A percentile compares a stretch with the other conserved stretches of the same genome.
Evolutionary conservation across 805 yeast genomes (phyloP).

Genomic region (Zygosaccharomyces kombuchaensis): DNA sequence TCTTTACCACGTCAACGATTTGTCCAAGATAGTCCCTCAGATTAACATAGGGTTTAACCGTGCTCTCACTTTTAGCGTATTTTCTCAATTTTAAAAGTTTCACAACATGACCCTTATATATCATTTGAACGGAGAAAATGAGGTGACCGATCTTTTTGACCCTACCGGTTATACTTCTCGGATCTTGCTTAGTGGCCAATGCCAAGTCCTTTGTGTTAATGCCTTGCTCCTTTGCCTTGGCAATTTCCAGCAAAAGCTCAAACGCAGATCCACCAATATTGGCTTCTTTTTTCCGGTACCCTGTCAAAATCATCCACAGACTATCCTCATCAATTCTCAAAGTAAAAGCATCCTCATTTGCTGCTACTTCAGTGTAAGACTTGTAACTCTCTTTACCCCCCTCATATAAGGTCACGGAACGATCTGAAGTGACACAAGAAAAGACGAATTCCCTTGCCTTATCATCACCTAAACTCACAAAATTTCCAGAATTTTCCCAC

Average conservation of each 20-base stretch:
- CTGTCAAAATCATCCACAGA: slow-evolving; percentile 56
- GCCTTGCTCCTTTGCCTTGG: slow-evolving; percentile 52
- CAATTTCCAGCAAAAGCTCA: slow-evolving; percentile 54
- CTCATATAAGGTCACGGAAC: slow-evolving; percentile 16
- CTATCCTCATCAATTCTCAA: slow-evolving; percentile 45
- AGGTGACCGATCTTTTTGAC: slow-evolving; percentile 51
- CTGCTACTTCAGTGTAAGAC: slow-evolving; percentile 4
- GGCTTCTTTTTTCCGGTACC: slow-evolving; percentile 47
- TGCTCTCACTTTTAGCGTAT: slow-evolving; percentile 34
- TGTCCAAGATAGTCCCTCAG: slow-evolving; percentile 29
- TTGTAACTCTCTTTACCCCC: slow-evolving; percentile 7
- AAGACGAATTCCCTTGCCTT: slow-evolving; percentile 21
- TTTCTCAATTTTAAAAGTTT: slow-evolving; percentile 49
- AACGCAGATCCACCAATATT: slow-evolving; percentile 53
- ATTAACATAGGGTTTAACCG: slow-evolving; percentile 22
- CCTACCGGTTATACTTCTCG: slow-evolving; percentile 63
- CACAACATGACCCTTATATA: slow-evolving; percentile 48
- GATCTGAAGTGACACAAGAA: slow-evolving; percentile 16
- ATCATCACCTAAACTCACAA: slow-evolving; percentile 9
- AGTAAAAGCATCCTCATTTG: slow-evolving; percentile 8
- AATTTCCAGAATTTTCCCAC: slow-evolving; percentile 12
- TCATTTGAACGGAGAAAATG: slow-evolving; percentile 39
- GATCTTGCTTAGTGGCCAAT: slow-evolving; percentile 59
- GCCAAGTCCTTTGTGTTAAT: slow-evolving; percentile 56
- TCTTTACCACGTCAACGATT: slow-evolving; percentile 48